Evolutionary conservation across 305 asterid species (phyloP).

Genomic region (Withania somnifera): DNA sequence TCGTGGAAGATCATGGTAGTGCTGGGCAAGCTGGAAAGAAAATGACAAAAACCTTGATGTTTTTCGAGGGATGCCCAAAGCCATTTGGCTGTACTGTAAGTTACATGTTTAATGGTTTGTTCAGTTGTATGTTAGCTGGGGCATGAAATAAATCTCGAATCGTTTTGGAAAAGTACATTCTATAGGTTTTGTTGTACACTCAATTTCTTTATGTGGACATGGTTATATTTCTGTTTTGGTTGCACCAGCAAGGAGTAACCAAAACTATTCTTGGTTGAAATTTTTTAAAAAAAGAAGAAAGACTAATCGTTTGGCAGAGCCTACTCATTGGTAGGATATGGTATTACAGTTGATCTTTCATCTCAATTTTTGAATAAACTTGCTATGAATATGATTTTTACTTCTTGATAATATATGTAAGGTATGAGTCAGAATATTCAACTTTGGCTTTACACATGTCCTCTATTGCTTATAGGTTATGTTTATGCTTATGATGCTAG

Average conservation of each 20-base stretch:
- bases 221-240: background rate
- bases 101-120: slow-evolving; percentile 5
- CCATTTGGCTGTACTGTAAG: slow-evolving; percentile 89
- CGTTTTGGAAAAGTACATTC: background rate
- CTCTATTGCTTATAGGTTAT: background rate
- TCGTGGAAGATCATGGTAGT: slow-evolving; percentile 68
- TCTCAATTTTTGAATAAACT: background rate
- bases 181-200: background rate
- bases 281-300: background rate
- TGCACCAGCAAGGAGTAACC: background rate
- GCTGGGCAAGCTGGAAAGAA: slow-evolving; percentile 73
- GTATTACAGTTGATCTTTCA: background rate
- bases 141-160: slow-evolving; percentile 1
- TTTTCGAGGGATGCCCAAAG: slow-evolving; percentile 84
- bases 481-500: background rate
- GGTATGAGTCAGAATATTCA: background rate
- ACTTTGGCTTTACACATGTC: background rate
- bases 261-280: background rate
- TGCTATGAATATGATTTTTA: background rate
- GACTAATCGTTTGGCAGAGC: background rate
- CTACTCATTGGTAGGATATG: background rate
- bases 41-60: slow-evolving; percentile 70
- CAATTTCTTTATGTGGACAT: background rate
- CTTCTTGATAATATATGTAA: background rate
- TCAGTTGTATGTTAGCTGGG: background rate